Percentiles rank a stretch among this genome's conserved stretches.
Conservation (phyloP, 2,329 filamentous ascomycete genomes). For the Cercospora sp. region DNA sequence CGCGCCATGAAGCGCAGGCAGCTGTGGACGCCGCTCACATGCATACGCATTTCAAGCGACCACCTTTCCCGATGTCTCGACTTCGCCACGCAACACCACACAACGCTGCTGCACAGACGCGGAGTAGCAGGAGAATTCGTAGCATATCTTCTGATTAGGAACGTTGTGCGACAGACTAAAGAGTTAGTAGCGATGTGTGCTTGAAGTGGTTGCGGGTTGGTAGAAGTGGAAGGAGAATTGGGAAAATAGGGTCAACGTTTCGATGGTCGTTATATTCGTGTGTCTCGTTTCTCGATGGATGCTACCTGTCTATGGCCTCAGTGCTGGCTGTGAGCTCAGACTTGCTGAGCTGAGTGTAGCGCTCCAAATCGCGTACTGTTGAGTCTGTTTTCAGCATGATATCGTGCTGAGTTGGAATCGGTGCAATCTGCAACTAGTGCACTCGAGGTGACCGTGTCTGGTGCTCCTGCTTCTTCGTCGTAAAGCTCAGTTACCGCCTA, state of each 20-base stretch:
- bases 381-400: not conserved
- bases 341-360: not conserved
- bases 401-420: not conserved
- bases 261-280: not conserved
- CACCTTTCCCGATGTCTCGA: too few relatives aligned
- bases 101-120: too few relatives aligned
- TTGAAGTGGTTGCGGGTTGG: not conserved
- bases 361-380: not conserved
- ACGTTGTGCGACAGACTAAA: not conserved
- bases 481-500: not conserved
- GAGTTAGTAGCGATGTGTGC: not conserved
- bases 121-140: too few relatives aligned
- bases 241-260: not conserved
- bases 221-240: not conserved
- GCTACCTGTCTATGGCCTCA: not conserved
- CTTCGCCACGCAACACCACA: too few relatives aligned
- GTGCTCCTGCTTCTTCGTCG: not conserved
- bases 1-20: too few relatives aligned
- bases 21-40: too few relatives aligned
- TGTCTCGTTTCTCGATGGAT: not conserved
- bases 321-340: not conserved
- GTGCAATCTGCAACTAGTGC: not conserved
- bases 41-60: too few relatives aligned
- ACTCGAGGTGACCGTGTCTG: not conserved
- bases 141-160: not conserved